phyloP scores from a whole-genome alignment of 345 rosid species.

The Ceriops zippeliana region DNA sequence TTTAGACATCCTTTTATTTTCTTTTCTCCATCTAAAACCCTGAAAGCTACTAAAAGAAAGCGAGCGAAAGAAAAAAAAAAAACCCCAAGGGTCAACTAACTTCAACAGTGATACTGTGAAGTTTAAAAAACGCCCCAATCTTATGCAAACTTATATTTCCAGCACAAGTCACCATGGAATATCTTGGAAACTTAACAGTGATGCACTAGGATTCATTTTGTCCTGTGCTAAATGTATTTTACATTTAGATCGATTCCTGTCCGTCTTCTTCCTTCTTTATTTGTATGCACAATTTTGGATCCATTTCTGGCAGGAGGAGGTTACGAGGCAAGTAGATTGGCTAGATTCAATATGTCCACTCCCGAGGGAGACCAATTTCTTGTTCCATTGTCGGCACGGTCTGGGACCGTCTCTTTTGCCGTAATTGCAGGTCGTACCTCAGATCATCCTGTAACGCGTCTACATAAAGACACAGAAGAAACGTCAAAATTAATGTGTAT shows the following conservation, averaged over 20 bases:
- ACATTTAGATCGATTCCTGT: not conserved
- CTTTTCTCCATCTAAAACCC: slow-evolving; percentile 3
- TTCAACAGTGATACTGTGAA: too few species aligned
- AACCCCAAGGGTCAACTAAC: too few species aligned
- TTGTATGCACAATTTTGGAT: not conserved
- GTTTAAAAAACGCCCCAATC: too few species aligned
- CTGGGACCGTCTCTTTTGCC: slow-evolving; percentile 33
- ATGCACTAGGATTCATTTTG: not conserved
- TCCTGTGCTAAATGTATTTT: slow-evolving; percentile 13
- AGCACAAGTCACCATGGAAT: too few species aligned
- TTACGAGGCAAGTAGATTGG: not conserved
- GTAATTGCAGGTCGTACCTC: slow-evolving; percentile 29
- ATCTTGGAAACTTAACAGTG: too few species aligned
- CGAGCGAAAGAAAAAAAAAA: too few species aligned
- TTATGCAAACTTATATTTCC: too few species aligned
- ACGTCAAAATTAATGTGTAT: too few species aligned
- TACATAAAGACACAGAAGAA: not conserved
- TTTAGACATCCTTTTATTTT: not conserved
- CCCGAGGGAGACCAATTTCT: slow-evolving; percentile 64
- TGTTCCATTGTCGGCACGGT: slow-evolving; percentile 37
- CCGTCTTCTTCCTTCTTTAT: slow-evolving; percentile 4
- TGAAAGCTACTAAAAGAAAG: not conserved
- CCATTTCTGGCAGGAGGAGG: not conserved
- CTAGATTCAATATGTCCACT: slow-evolving; percentile 60
- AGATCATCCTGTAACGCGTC: slow-evolving; percentile 33